These are phyloP conservation scores for Lentinula novae-zelandiae DNA, from an alignment of 1,284 basidiomycete species.

Conservation along the genomic window DNA sequence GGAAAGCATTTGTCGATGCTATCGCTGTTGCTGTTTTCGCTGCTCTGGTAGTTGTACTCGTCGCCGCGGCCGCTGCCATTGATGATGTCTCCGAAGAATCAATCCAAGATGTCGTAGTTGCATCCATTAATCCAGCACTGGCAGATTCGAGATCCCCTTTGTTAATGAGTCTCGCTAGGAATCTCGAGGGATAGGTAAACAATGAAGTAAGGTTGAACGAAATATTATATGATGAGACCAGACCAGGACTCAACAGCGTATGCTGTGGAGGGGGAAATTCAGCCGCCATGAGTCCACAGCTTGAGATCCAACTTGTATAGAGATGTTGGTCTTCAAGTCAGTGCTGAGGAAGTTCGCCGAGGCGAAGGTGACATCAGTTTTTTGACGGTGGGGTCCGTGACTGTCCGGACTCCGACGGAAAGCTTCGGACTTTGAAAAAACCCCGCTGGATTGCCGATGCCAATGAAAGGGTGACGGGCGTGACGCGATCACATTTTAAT, in stretches of 20 bases:
- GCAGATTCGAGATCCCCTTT: constrained; percentile 22
- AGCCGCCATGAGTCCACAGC: neutral
- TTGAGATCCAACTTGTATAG: neutral
- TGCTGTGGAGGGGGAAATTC: neutral
- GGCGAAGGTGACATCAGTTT: neutral
- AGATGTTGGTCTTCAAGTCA: neutral
- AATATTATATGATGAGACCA: constrained; percentile 26
- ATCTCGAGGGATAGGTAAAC: constrained; percentile 36
- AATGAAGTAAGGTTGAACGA: constrained; percentile 30
- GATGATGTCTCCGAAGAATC: neutral
- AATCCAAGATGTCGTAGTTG: constrained; percentile 5
- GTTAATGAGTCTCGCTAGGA: constrained; percentile 38
- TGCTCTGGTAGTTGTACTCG: neutral
- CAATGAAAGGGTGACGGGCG: too few species aligned
- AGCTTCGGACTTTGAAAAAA: too few species aligned
- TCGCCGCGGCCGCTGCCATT: neutral
- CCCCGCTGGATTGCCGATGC: too few species aligned
- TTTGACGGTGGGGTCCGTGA: too few species aligned
- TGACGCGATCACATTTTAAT: too few species aligned
- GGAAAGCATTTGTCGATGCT: constrained; percentile 27
- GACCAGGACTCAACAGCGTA: neutral
- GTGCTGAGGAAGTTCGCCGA: neutral
- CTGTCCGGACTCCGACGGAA: too few species aligned
- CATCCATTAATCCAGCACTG: constrained; percentile 4
- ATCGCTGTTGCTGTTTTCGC: constrained; percentile 1